Base-by-base conservation (phyloP, 2,329 filamentous ascomycete species). In the Apiospora rasikravindrae region DNA sequence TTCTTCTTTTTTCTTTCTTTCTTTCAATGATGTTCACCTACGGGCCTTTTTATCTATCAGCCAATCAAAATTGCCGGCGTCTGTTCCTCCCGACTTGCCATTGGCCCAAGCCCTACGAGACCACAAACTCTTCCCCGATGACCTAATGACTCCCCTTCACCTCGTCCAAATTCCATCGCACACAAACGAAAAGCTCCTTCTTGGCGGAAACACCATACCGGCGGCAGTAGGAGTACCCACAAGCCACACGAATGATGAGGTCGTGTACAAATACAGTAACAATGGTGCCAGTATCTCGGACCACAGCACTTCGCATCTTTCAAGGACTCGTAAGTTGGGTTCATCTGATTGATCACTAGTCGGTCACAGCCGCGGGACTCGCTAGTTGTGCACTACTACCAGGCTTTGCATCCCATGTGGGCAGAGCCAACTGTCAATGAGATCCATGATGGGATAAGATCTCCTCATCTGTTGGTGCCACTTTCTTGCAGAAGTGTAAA, bases 61-160 rank as follows among this genome's bases (percentile, higher is more conserved):
- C 57, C 57, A 64, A 64, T 64, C 57, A 64, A 8, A 40, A 64
- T 40, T n/a, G 57, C 8, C 57, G 57, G 57, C 33, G 57, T 64
- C 57, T 64, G 33, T 33, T 64, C 57, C 57, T 64, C 22, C n/a
- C 33, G 33, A 6, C 10, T 22, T 33, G 33, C 7, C 33, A 64
- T 64, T 64, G 57, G 57, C 22, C 22, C 33, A 64, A n/a, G 33
- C 22, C 19, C 8, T 40, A 22, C 57, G 19, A 26, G 49, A 64
- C 29, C 19, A 40, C 57, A 19, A n/a, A n/a, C 29, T 64, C 29
- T 40, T 40, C 19, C 19, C 33, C 40, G 33, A 14, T 6, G 24
- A 6, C 24, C 10, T 4, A 53, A 13, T 13, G n/a, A 53, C n/a
- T 53, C 11, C 49, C 24, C n/a, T 53, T 26, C 49, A 24, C 13